These are phyloP conservation scores for Pseudocercospora vitis DNA, from an alignment of 2,329 filamentous ascomycete species.

Conservation along the genomic window DNA sequence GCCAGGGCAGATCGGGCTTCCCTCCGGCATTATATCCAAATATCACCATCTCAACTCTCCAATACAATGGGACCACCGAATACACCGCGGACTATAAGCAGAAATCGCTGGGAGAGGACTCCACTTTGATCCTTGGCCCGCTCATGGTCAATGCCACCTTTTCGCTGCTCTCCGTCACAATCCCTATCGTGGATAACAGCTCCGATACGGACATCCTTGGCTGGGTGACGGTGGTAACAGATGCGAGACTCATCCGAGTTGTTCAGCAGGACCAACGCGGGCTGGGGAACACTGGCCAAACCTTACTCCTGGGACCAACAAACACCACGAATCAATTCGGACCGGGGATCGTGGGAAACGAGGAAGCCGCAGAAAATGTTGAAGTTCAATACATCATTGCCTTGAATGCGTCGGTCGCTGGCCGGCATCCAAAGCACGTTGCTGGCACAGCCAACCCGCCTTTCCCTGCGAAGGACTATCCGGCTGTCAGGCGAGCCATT, in stretches of 20 bases:
- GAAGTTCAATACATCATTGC: constrained; percentile 35
- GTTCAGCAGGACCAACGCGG: constrained; percentile 67
- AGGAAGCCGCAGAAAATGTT: constrained; percentile 22
- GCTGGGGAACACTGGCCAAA: constrained; percentile 68
- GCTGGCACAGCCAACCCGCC: constrained; percentile 47
- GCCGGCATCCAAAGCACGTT: constrained; percentile 32
- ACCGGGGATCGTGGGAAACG: constrained; percentile 31
- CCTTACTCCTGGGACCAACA: constrained; percentile 69
- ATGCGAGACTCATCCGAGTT: constrained; percentile 62
- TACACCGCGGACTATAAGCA: constrained; percentile 46
- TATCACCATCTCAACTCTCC: constrained; percentile 55
- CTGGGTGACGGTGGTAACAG: constrained; percentile 76
- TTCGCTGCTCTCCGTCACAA: constrained; percentile 75
- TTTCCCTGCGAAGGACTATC: constrained; percentile 64
- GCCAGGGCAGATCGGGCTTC: constrained; percentile 63
- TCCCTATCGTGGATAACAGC: constrained; percentile 71
- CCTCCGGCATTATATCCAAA: constrained; percentile 75
- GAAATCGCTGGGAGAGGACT: constrained; percentile 45
- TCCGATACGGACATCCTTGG: constrained; percentile 67
- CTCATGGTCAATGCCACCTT: constrained; percentile 69
- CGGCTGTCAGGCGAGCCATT: constrained; percentile 63
- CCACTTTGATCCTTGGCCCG: constrained; percentile 72
- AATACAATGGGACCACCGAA: constrained; percentile 33
- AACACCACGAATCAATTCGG: constrained; percentile 61
- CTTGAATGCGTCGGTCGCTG: constrained; percentile 29